Evolutionary conservation across 306 rosid species (phyloP).

Genomic region (Glycine latifolia): DNA sequence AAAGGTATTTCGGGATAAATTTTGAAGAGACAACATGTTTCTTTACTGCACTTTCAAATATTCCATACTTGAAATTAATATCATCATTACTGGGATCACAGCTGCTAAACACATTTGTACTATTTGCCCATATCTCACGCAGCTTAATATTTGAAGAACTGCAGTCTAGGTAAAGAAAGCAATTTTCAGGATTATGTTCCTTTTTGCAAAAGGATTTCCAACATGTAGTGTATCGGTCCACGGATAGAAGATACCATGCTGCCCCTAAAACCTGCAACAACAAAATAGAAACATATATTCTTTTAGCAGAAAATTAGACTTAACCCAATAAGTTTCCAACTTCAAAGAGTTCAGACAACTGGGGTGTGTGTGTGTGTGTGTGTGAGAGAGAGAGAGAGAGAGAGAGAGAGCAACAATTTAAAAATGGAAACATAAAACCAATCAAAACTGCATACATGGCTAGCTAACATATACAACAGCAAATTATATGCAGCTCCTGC

Average conservation of each 20-base stretch:
- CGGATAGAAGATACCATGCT: conserved; percentile 91
- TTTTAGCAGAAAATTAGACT: conserved; percentile 30
- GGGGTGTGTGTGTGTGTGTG: neutral
- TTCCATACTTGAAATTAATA: conserved; percentile 69
- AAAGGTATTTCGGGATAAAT: conserved; percentile 77
- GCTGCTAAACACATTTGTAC: conserved; percentile 64
- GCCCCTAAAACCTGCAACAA: conserved; percentile 90
- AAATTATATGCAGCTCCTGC: conserved; percentile 99
- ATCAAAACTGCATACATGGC: conserved; percentile 75
- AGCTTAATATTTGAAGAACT: conserved; percentile 33
- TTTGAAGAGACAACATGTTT: conserved; percentile 72
- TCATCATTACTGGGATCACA: conserved; percentile 60
- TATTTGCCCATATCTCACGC: conserved; percentile 65
- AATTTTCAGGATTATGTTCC: conserved; percentile 56
- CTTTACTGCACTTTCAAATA: conserved; percentile 68
- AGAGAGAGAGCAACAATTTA: neutral
- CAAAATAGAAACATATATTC: conserved; percentile 37
- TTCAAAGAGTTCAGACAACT: conserved; percentile 30
- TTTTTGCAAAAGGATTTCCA: conserved; percentile 79
- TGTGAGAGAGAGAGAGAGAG: neutral
- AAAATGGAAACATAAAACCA: conserved; percentile 15
- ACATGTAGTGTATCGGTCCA: conserved; percentile 89
- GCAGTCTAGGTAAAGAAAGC: conserved; percentile 77
- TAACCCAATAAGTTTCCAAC: conserved; percentile 1
- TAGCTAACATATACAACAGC: conserved; percentile 92